Percentiles rank a stretch among this genome's conserved stretches.
Evolutionary conservation across 2,329 filamentous ascomycete species (phyloP).

Genomic region (Paraphoma chrysanthemicola): DNA sequence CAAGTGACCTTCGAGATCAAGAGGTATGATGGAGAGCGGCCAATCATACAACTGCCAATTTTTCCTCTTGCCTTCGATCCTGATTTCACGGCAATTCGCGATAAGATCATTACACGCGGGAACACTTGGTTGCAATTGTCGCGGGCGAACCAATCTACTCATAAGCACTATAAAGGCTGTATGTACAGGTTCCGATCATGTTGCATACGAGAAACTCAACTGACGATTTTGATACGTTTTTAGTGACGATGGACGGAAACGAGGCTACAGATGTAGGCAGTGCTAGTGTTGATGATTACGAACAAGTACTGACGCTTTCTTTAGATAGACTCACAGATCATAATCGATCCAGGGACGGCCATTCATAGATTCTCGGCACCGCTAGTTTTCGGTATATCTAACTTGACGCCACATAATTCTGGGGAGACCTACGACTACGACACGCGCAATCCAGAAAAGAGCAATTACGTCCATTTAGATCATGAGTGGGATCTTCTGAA

Average conservation of each 20-base stretch:
- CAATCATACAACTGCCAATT: not conserved
- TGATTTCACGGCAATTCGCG: not conserved
- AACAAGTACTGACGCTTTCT: not conserved
- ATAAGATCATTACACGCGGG: not conserved
- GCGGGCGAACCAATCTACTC: not conserved
- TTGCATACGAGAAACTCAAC: not conserved
- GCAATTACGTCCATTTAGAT: not conserved
- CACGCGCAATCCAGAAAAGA: not conserved
- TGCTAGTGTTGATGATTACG: too few relatives aligned
- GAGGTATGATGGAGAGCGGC: not conserved
- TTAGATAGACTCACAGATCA: not conserved
- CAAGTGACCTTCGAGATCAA: not conserved
- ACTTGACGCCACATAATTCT: not conserved
- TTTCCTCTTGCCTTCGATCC: not conserved
- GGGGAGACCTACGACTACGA: not conserved
- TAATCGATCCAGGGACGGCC: not conserved
- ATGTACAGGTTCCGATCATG: not conserved
- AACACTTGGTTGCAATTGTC: not conserved
- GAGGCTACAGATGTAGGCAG: not conserved
- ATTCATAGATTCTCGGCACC: not conserved
- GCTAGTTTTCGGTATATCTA: not conserved
- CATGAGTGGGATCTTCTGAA: not conserved
- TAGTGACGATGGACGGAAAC: not conserved
- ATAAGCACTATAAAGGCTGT: not conserved
- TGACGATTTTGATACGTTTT: not conserved